Conservation (phyloP, 202 grass and related monocot genomes). For the Carex sylvatica region DNA sequence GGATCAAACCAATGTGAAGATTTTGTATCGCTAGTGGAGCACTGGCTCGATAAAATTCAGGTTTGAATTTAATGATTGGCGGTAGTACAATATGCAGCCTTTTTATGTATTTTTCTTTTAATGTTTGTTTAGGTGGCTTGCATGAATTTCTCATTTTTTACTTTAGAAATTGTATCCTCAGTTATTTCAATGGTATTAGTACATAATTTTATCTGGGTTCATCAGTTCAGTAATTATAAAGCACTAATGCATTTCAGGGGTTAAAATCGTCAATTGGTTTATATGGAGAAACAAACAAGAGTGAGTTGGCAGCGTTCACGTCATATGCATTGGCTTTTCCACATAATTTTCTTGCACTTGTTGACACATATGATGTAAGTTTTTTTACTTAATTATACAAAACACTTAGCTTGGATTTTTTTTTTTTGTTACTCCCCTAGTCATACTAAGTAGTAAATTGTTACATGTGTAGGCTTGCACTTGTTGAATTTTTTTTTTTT, state of each 20-base stretch:
- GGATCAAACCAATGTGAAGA: slow-evolving; percentile 66
- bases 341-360: slow-evolving; percentile 80
- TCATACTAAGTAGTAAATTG: background rate
- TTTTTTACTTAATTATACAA: slow-evolving; percentile 18
- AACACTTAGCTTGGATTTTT: background rate
- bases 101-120: background rate
- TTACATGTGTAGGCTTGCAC: background rate
- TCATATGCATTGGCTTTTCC: slow-evolving; percentile 99
- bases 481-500: background rate
- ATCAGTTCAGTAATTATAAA: slow-evolving; percentile 11
- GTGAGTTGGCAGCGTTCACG: slow-evolving; percentile 91
- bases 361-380: slow-evolving; percentile 98
- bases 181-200: background rate
- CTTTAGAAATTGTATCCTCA: background rate
- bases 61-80: slow-evolving; percentile 17
- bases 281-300: slow-evolving; percentile 87
- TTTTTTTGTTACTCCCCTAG: background rate
- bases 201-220: background rate
- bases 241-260: slow-evolving; percentile 21
- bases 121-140: background rate
- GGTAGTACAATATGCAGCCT: background rate
- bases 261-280: slow-evolving; percentile 49
- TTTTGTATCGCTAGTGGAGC: slow-evolving; percentile 67
- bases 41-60: slow-evolving; percentile 74
- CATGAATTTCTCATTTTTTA: background rate